Percentiles rank a stretch among this genome's conserved stretches.
Evolutionary conservation across 495 filamentous ascomycete genomes (phyloP).

Genomic region (Penicillium cataractarum): DNA sequence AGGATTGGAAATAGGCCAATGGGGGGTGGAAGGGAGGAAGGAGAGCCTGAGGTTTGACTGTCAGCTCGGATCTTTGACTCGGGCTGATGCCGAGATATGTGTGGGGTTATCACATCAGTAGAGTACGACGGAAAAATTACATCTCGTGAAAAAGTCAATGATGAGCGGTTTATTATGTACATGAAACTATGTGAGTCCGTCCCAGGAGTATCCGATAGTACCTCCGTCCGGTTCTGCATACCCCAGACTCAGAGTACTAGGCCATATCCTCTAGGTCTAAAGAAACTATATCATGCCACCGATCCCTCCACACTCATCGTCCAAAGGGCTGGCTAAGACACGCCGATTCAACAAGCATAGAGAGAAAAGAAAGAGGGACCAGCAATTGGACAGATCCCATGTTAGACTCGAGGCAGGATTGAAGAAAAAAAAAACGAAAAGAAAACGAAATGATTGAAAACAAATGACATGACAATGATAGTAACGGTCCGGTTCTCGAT

Average conservation of each 20-base stretch:
- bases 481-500: constrained; percentile 25
- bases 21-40: neutral
- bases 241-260: neutral
- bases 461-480: constrained; percentile 26
- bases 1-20: constrained; percentile 3
- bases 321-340: neutral
- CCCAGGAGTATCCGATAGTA: neutral
- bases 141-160: neutral
- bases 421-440: neutral
- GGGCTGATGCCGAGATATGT: neutral
- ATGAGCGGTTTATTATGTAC: neutral
- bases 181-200: neutral
- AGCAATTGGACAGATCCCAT: constrained; percentile 4
- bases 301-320: neutral
- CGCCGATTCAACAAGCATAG: constrained; percentile 5
- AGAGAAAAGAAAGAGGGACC: neutral
- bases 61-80: neutral
- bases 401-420: neutral
- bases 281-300: neutral
- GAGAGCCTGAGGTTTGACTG: too few relatives aligned
- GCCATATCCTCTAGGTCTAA: too few relatives aligned
- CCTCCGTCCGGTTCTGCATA: neutral
- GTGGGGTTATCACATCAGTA: neutral
- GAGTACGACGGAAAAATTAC: neutral
- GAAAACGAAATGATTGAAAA: constrained; percentile 1